Conservation (phyloP, 225 moss, liverwort and hornwort species). For the Pseudisothecium myosuroides region DNA sequence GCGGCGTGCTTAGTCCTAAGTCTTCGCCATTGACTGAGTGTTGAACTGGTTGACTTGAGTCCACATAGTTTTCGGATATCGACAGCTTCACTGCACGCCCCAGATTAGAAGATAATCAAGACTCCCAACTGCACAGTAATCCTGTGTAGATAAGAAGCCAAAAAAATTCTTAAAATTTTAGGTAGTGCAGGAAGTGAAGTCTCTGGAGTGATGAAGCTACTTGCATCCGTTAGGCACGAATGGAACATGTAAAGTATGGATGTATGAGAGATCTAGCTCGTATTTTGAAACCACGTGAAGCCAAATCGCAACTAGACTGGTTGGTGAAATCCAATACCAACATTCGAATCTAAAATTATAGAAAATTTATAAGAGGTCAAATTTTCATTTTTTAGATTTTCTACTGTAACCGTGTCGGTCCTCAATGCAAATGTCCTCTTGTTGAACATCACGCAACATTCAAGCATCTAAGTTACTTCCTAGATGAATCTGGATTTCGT, state of each 20-base stretch:
- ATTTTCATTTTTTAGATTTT: neutral
- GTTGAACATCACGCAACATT: neutral
- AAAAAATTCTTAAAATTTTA: neutral
- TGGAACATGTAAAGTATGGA: too few relatives aligned
- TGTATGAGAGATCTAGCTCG: neutral
- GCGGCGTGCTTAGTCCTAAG: neutral
- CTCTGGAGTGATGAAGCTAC: neutral
- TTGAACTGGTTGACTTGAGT: neutral
- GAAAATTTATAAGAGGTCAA: too few relatives aligned
- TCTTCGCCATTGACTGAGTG: neutral
- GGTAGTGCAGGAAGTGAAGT: neutral
- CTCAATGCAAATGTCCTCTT: neutral
- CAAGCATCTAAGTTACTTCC: neutral
- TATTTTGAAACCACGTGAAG: too few relatives aligned
- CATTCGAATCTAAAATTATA: neutral
- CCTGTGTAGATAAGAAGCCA: neutral
- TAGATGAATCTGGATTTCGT: neutral
- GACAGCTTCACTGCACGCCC: neutral
- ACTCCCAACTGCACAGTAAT: neutral
- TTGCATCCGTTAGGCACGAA: neutral
- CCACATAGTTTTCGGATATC: neutral
- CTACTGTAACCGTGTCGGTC: too few relatives aligned
- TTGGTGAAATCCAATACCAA: neutral
- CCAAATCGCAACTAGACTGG: neutral
- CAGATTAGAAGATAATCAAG: too few relatives aligned